A percentile compares a stretch with the other conserved stretches of the same genome.
phyloP scores from a whole-genome alignment of 768 basidiomycete genomes.

The Serendipita sp. region DNA sequence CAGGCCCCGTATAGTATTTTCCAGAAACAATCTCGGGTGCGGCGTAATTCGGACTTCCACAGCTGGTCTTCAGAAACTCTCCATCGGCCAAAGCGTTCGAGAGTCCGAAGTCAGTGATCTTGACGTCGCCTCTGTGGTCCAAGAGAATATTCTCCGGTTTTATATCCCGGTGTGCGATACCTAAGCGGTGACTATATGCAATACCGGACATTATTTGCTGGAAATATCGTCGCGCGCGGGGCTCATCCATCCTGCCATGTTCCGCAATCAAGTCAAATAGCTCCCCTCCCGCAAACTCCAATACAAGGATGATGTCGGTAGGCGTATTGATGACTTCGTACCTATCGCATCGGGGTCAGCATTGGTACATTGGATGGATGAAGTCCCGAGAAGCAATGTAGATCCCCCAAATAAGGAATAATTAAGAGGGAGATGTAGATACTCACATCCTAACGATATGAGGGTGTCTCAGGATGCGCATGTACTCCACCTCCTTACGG shows the following conservation, averaged over 20 bases:
- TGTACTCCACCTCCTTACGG: slow-evolving; percentile 90
- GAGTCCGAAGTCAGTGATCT: slow-evolving; percentile 98
- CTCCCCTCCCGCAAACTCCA: slow-evolving; percentile 92
- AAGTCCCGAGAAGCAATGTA: not conserved
- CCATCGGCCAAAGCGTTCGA: slow-evolving; percentile 94
- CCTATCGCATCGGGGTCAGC: slow-evolving; percentile 12
- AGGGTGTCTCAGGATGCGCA: slow-evolving; percentile 82
- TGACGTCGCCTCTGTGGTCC: slow-evolving; percentile 67
- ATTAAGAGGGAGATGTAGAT: slow-evolving; percentile 2
- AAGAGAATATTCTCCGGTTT: slow-evolving; percentile 93
- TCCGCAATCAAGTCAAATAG: slow-evolving; percentile 96
- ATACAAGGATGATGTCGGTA: slow-evolving; percentile 93
- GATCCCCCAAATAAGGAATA: slow-evolving; percentile 9
- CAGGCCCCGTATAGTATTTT: slow-evolving; percentile 88
- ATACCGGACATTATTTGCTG: slow-evolving; percentile 97
- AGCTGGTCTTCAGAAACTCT: slow-evolving; percentile 91
- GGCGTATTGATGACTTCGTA: slow-evolving; percentile 70
- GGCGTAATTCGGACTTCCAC: slow-evolving; percentile 96
- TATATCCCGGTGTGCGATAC: slow-evolving; percentile 94
- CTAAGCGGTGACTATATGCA: slow-evolving; percentile 89
- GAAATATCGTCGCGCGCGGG: slow-evolving; percentile 82
- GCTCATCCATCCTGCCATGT: slow-evolving; percentile 82
- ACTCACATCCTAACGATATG: slow-evolving; percentile 95
- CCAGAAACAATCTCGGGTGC: slow-evolving; percentile 96
- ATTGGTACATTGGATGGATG: slow-evolving; percentile 16